phyloP scores from a whole-genome alignment of 192 early-diverging fungal genomes.

The Coemansia asiatica region DNA sequence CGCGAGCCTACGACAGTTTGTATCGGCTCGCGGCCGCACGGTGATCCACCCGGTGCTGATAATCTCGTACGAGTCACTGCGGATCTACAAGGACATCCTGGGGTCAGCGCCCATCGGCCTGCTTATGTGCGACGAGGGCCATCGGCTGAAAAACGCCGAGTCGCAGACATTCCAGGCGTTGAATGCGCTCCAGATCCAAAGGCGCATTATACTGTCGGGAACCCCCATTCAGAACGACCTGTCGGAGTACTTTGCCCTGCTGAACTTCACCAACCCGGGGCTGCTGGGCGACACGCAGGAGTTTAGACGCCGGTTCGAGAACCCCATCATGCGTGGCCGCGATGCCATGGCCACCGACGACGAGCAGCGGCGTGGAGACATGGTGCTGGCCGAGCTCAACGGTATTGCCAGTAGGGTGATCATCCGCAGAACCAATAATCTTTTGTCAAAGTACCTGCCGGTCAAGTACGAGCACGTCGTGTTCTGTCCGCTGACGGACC shows the following conservation, averaged over 20 bases:
- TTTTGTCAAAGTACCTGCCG: slow-evolving; percentile 96
- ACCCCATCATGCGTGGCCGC: slow-evolving; percentile 90
- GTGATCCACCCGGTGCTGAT: slow-evolving; percentile 91
- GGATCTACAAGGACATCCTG: slow-evolving; percentile 76
- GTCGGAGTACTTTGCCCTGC: slow-evolving; percentile 89
- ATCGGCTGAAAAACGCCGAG: slow-evolving; percentile 88
- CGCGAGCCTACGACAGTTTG: slow-evolving; percentile 76
- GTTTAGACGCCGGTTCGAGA: slow-evolving; percentile 90
- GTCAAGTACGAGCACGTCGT: slow-evolving; percentile 98
- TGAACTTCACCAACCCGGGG: slow-evolving; percentile 95
- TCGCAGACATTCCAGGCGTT: slow-evolving; percentile 82
- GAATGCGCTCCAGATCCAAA: slow-evolving; percentile 82
- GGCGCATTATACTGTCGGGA: slow-evolving; percentile 92
- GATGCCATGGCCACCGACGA: slow-evolving; percentile 84
- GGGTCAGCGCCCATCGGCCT: slow-evolving; percentile 82
- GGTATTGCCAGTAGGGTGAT: slow-evolving; percentile 91
- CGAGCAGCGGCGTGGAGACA: slow-evolving; percentile 76
- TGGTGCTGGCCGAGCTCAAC: slow-evolving; percentile 82
- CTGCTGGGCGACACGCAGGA: slow-evolving; percentile 83
- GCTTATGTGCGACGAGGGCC: slow-evolving; percentile 96
- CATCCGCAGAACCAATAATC: slow-evolving; percentile 93
- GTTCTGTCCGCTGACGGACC: slow-evolving; percentile 78
- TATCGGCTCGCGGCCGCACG: slow-evolving; percentile 77
- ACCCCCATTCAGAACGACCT: slow-evolving; percentile 94
- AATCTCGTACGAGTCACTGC: slow-evolving; percentile 95